Base-by-base conservation (phyloP, 2,329 filamentous ascomycete species). In the Paecilomyces fulvus region DNA sequence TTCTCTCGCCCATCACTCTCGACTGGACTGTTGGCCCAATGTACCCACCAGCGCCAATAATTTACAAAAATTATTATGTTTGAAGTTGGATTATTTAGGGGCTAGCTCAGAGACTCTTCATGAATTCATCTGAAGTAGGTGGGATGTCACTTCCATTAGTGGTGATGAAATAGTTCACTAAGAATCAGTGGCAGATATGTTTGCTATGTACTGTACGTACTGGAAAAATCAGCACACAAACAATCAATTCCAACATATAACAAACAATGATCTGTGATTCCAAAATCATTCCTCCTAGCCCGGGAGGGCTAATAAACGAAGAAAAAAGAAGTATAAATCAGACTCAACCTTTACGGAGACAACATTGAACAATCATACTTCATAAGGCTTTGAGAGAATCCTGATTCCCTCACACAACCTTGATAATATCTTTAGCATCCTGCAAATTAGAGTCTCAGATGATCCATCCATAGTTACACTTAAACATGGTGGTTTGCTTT, bases 11-110 rank as follows among this genome's bases (percentile, higher is more conserved):
- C 48, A 49, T 49, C 48, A 28, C 48, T 28, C 21, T 28, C 7
- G 20, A 28, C 20, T 28, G 48, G 48, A n/a, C 48, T 28, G 25
- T 10, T n/a, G 21, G 21, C 8, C 12, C 17, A 49, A 9, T 12
- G 25, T 49, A 49, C 48, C 48, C 48, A 28, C 48, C 37, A 43
- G 37, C 53, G 46, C 53, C 21, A 21, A 21, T 50, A 51, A 56
- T 46, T 54, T 17, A 43, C 14, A 43, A n/a, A 43, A 10, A 3
- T 9, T 43, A 3, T 43, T 20, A 6, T 43, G n/a, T 20, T 43
- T 28, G 25, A 28, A n/a, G 7, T 20, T 8, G 20, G 37, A 43
- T 43, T 20, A 3, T 43, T 17, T n/a, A 43, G 37, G 37, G 37
- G 37, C 7, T 43, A 43, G 37, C 8, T 7, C 14, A 7, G 4